Evolutionary conservation across 225 moss, liverwort and hornwort species (phyloP), one percentile per base, ranked within the genome.

Genomic region (Sphagnum tenellum): DNA sequence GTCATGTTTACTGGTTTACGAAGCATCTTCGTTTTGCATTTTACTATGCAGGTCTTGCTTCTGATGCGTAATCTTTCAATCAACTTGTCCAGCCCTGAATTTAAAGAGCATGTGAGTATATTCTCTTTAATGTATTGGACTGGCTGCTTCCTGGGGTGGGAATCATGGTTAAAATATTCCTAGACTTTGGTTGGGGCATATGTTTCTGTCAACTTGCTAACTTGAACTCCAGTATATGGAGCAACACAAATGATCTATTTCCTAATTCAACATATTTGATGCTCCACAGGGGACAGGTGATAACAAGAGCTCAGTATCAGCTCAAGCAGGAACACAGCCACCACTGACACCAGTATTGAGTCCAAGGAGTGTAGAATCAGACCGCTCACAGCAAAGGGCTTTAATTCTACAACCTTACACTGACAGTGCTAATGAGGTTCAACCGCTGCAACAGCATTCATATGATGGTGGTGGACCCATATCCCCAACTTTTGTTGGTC

Each of bases 41-140:
- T 6, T 7, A 6, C 47, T 13, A 49, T 6, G 70, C 71, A 87
- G 87, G 84, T 91, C 4, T 65, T 99, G 48, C 75, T 99, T 62
- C 59, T 99, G 71, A 99, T 99, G 90, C 83, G 93, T 66, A 99
- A 99, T 65, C 77, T 99, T 4, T 90, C 93, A 7, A 79, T 99
- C 74, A 99, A 99, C 66, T 60, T 99, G 12, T 67, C 69, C 2
- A 81, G 71, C 59, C 86, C 93, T 6, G 82, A 82, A 45, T 89
- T 99, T 61, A 82, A 89, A 13, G 98, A 86, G 62, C 74, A 75
- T 65, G 87, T 87, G 73, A 81, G 29, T 29, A 29, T 29, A 29
- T 29, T 29, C 29, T 29, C 29, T 29, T 29, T 29, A 1, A 29
- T 29, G 29, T 29, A 29, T 29, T 29, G 29, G 29, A 29, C 29